Conservation (phyloP, 106 monocot genomes). For the Agapanthus africanus region DNA sequence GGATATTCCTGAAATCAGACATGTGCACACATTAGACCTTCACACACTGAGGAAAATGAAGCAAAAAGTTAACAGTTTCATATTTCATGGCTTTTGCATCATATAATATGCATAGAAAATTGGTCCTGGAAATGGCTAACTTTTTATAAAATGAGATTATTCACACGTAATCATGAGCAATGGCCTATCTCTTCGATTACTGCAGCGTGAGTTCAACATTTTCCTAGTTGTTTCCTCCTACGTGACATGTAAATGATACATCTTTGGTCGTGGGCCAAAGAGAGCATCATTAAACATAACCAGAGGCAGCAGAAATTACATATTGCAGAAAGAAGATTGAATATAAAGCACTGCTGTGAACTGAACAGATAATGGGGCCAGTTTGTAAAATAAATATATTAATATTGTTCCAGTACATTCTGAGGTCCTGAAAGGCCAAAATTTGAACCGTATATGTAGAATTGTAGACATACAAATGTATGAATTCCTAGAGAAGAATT, state of each 20-base stretch:
- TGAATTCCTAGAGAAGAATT: not conserved
- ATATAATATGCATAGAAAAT: not conserved
- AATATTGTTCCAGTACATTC: not conserved
- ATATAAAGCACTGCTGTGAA: not conserved
- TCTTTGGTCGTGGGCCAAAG: not conserved
- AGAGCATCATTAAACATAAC: not conserved
- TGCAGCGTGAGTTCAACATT: not conserved
- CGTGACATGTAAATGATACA: not conserved
- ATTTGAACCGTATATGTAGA: not conserved
- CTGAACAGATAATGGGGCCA: not conserved
- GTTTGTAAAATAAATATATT: not conserved
- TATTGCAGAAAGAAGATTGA: not conserved
- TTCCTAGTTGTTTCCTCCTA: conserved; percentile 4
- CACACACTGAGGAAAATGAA: not conserved
- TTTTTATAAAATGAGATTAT: not conserved
- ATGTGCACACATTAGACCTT: not conserved
- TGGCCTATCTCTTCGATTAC: conserved; percentile 1
- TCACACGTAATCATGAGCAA: not conserved
- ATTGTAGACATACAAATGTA: not conserved
- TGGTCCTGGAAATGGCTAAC: not conserved
- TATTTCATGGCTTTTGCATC: not conserved
- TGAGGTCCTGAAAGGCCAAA: not conserved
- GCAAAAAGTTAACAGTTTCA: not conserved
- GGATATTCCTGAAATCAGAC: not conserved
- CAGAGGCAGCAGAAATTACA: not conserved